phyloP scores from a whole-genome alignment of 2,329 filamentous ascomycete species.

The Grosmannia clavigera region DNA sequence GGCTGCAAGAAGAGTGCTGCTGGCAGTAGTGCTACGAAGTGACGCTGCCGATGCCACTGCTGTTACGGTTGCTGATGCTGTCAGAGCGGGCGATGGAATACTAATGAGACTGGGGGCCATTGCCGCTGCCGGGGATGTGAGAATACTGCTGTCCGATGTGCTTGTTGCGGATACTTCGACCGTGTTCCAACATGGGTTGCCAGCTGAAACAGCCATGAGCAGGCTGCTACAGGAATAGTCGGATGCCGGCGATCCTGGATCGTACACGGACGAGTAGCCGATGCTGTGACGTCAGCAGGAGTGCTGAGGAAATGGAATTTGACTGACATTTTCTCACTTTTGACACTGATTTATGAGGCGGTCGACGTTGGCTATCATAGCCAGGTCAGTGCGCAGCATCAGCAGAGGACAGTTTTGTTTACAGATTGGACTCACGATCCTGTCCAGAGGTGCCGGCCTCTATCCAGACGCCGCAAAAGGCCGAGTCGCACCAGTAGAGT shows the following conservation, averaged over 20 bases:
- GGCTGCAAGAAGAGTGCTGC: not conserved
- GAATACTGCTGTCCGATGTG: not conserved
- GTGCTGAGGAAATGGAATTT: not conserved
- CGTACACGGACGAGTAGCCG: constrained; percentile 18
- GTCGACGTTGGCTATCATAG: constrained; percentile 33
- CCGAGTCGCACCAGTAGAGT: constrained; percentile 40
- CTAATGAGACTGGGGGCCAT: not conserved
- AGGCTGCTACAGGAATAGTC: constrained; percentile 16
- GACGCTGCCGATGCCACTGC: not conserved
- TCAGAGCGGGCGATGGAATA: not conserved
- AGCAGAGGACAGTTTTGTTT: not conserved
- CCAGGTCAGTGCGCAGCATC: not conserved
- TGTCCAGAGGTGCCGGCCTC: constrained; percentile 17
- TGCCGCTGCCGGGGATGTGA: not conserved
- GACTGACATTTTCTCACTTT: constrained; percentile 25
- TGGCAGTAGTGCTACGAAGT: not conserved
- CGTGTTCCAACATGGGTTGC: constrained; percentile 1
- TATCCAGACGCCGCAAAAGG: constrained; percentile 34
- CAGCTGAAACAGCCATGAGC: constrained; percentile 3
- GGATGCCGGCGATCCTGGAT: constrained; percentile 24
- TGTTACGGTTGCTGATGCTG: not conserved
- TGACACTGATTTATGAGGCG: constrained; percentile 37
- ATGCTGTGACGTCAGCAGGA: constrained; percentile 14
- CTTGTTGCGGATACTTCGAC: not conserved
- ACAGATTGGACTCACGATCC: constrained; percentile 29